Evolutionary conservation across 805 yeast species (phyloP), one percentile per base, ranked within the genome.

Genomic region (Naumovozyma baii): DNA sequence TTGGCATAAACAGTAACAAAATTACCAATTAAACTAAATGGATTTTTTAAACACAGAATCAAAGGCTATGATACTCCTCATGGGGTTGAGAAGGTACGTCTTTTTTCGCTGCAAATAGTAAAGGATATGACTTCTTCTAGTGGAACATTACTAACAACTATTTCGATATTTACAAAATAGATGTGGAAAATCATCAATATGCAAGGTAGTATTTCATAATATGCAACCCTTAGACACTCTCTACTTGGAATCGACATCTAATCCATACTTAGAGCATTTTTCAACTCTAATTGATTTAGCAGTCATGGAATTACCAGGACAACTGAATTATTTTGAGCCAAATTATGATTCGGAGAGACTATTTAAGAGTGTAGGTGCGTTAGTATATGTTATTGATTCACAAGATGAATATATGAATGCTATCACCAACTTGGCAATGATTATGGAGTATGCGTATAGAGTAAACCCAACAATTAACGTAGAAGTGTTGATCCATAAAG

Each of bases 361-460:
- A 19, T 88, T 90, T 54, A 70, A 80, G 33, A 77, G 81, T 33
- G 86, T 87, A 12, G 95, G 95, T 15, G 92, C 96, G 0, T 68
- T 92, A 20, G 92, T 92, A 2, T 92, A 92, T 55, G 96, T 92
- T 31, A 87, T 92, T 45, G 98, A 92, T 62, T 76, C 88, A 9
- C 96, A 87, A 59, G 97, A 90, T 64, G 98, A 92, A 59, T 92
- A 92, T 61, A 65, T 88, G 48, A 82, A 86, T 60, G 95, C 97
- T 0, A 70, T 92, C 35, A 86, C 94, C 19, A 88, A 87, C 55
- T 66, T 92, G 36, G 85, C 90, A 3, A 80, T 81, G 70, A 86
- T 92, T 45, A 81, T 88, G 43, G 92, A 84, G 54, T 83, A 79
- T 51, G 96, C 95, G 0, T 78, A 82, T 55, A 78, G 79, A 51